These are phyloP conservation scores for Lycium barbarum DNA, from an alignment of 257 asterid species.

Conservation along the genomic window DNA sequence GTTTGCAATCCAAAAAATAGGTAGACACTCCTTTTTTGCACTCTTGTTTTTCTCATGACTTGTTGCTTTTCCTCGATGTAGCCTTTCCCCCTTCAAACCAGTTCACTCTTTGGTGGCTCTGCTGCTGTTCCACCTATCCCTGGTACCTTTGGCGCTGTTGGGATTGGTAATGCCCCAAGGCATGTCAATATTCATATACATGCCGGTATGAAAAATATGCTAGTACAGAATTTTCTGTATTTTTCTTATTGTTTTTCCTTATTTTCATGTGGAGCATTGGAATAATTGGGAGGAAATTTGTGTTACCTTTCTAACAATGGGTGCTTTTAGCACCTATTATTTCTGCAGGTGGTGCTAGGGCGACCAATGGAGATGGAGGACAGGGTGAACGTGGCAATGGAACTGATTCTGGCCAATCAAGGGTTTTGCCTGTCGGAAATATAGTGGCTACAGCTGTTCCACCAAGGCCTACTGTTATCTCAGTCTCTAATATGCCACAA, in stretches of 20 bases:
- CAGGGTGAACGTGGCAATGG: conserved; percentile 55
- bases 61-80: conserved; percentile 44
- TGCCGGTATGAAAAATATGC: conserved; percentile 56
- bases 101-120: conserved; percentile 71
- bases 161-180: conserved; percentile 64
- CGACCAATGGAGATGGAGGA: conserved; percentile 56
- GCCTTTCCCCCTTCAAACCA: conserved; percentile 92
- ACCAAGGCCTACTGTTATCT: conserved; percentile 43
- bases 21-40: neutral
- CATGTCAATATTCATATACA: conserved; percentile 89
- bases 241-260: conserved; percentile 5
- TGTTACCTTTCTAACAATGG: conserved; percentile 18
- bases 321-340: conserved; percentile 30
- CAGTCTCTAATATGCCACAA: conserved; percentile 50
- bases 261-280: neutral
- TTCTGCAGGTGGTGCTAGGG: conserved; percentile 58
- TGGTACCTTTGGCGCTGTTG: conserved; percentile 61
- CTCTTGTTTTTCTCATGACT: neutral
- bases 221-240: conserved; percentile 7
- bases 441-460: conserved; percentile 47
- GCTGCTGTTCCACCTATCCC: conserved; percentile 53
- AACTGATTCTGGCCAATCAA: conserved; percentile 58
- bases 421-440: conserved; percentile 43
- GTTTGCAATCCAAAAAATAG: conserved; percentile 19
- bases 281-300: neutral